A percentile compares a stretch with the other conserved stretches of the same genome.
Conservation (phyloP, 768 basidiomycete species). For the Hysterangium stoloniferum region DNA sequence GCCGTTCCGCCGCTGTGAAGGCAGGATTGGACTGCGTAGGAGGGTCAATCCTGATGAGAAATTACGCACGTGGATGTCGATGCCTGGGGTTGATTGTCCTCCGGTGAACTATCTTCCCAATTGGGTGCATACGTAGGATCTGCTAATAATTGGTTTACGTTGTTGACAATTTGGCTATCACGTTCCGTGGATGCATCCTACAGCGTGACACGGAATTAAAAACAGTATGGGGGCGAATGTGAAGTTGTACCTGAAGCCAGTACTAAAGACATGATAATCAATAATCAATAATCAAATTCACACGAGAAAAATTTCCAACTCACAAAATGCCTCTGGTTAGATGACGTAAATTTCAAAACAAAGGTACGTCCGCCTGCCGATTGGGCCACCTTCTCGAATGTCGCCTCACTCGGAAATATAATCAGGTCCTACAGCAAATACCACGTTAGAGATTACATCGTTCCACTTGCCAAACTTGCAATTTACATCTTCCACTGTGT, state of each 20-base stretch:
- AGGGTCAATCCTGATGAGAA: background rate
- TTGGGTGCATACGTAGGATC: constrained; percentile 55
- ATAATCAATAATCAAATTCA: constrained; percentile 6
- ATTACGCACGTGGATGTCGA: constrained; percentile 34
- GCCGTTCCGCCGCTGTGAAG: background rate
- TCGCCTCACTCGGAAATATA: constrained; percentile 80
- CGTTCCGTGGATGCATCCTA: constrained; percentile 62
- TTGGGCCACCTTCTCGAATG: constrained; percentile 66
- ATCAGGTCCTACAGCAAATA: constrained; percentile 60
- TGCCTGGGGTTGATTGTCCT: constrained; percentile 29
- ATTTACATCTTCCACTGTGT: constrained; percentile 53
- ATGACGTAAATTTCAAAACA: constrained; percentile 88
- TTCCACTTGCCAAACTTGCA: background rate
- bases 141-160: constrained; percentile 62
- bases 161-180: constrained; percentile 65
- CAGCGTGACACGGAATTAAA: constrained; percentile 3
- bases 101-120: constrained; percentile 36
- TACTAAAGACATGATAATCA: constrained; percentile 40
- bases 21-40: background rate
- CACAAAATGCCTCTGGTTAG: constrained; percentile 85
- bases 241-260: constrained; percentile 70
- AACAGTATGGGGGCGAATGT: background rate
- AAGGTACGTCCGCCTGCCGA: constrained; percentile 63
- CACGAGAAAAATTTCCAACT: constrained; percentile 22
- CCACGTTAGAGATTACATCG: background rate